phyloP scores from a whole-genome alignment of 2,329 filamentous ascomycete species.

The Fusarium clavum region DNA sequence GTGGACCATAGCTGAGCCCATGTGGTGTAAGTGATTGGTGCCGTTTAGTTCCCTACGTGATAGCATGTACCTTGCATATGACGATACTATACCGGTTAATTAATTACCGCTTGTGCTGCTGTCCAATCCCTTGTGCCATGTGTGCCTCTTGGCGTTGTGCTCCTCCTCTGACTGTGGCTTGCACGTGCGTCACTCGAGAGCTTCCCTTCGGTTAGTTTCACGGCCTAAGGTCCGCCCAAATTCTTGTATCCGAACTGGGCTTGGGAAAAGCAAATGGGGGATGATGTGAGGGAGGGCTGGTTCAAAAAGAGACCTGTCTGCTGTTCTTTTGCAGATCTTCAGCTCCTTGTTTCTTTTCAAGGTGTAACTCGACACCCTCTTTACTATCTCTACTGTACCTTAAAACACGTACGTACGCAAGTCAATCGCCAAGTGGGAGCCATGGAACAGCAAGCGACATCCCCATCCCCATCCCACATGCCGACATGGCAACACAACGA shows the following conservation, averaged over 20 bases:
- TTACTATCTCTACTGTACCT: background rate
- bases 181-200: constrained; percentile 27
- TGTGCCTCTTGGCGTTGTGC: constrained; percentile 3
- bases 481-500: constrained; percentile 15
- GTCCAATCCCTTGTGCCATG: constrained; percentile 35
- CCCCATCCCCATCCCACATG: constrained; percentile 17
- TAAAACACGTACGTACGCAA: background rate
- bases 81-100: background rate
- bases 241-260: constrained; percentile 3
- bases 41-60: background rate
- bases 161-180: constrained; percentile 5
- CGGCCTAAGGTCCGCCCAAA: background rate
- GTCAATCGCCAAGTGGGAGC: constrained; percentile 16
- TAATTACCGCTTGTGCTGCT: constrained; percentile 2
- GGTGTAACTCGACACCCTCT: background rate
- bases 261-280: background rate
- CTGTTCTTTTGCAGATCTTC: background rate
- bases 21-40: constrained; percentile 31
- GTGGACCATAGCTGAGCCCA: constrained; percentile 2
- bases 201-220: background rate
- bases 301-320: constrained; percentile 19
- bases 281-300: background rate
- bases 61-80: constrained; percentile 23
- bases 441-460: constrained; percentile 12
- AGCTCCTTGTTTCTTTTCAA: background rate